These are phyloP conservation scores for Fusarium sp. DNA, from an alignment of 2,329 filamentous ascomycete genomes.

Conservation along the genomic window DNA sequence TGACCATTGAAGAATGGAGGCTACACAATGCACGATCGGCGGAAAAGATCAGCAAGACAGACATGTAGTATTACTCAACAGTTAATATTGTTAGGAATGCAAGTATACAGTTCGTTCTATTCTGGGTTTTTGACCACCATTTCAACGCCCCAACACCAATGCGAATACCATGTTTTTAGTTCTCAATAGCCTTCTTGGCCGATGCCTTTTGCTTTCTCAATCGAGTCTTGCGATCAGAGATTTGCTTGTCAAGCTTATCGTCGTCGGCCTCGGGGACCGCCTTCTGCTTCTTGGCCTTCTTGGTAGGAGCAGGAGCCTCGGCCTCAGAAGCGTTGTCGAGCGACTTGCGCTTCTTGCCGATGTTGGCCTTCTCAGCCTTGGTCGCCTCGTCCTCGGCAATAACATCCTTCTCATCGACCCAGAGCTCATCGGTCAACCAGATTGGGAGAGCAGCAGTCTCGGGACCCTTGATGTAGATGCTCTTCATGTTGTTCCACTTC, in stretches of 20 bases:
- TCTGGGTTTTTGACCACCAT: slow-evolving; percentile 39
- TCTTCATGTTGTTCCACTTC: slow-evolving; percentile 87
- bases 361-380: slow-evolving; percentile 66
- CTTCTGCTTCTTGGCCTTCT: slow-evolving; percentile 52
- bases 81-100: slow-evolving; percentile 35
- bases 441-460: slow-evolving; percentile 91
- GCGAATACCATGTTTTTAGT: slow-evolving; percentile 51
- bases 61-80: slow-evolving; percentile 41
- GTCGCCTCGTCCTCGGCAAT: slow-evolving; percentile 70
- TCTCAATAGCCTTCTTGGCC: slow-evolving; percentile 64
- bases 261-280: slow-evolving; percentile 61
- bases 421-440: slow-evolving; percentile 93
- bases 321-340: slow-evolving; percentile 56
- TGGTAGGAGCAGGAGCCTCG: slow-evolving; percentile 58
- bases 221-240: slow-evolving; percentile 68
- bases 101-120: slow-evolving; percentile 42
- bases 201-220: slow-evolving; percentile 70
- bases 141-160: slow-evolving; percentile 52
- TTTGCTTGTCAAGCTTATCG: slow-evolving; percentile 67
- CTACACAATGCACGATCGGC: neutral
- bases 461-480: slow-evolving; percentile 90
- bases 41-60: slow-evolving; percentile 4
- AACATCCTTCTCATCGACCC: slow-evolving; percentile 80
- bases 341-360: slow-evolving; percentile 74
- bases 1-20: neutral